Base-by-base conservation (phyloP, 805 yeast genomes). In the Kluyveromyces dobzhanskii region DNA sequence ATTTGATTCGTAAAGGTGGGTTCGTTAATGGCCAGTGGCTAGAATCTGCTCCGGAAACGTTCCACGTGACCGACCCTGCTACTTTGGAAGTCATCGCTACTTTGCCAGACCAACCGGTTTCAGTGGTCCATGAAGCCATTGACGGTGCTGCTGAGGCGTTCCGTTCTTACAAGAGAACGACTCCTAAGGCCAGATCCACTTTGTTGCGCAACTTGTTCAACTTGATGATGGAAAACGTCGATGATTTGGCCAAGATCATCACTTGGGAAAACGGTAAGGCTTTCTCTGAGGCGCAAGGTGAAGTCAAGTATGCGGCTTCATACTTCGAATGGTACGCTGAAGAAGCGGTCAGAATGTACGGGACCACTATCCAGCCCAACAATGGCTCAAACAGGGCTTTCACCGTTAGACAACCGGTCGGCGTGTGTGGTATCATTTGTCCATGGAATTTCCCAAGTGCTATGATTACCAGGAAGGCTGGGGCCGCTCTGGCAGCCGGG, bases 291-390 rank as follows among this genome's bases (percentile, higher is more conserved):
- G 70, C 79, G 7, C 51, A 52, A 9, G 79, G 79, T 38, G 81
- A 76, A 50, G 55, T 75, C 43, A 72, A 67, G 48, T 76, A 76
- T 47, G 78, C 75, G 21, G 81, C 82, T 3, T 73, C 84, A 5
- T 87, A 82, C 60, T 82, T 85, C 57, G 87, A 85, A 54, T 88
- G 97, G 96, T 88, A 78, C 55, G 70, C 94, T 24, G 80, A 74
- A 53, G 80, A 74, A 49, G 78, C 80, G 11, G 71, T 75, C 47
- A 58, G 80, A 45, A 53, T 66, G 21, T 73, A 74, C 49, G 80
- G 82, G 35, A 63, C 68, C 41, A 72, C 78, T 2, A 75, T 75
- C 41, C 80, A 73, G 48, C 77, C 81, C 8, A 43, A 69, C 17
- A 71, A 69, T 49, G 63, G 68, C 34, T 58, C 67, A 37, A 75